These are phyloP conservation scores for Castanopsis chinensis DNA, from an alignment of 306 rosid genomes.

Conservation along the genomic window DNA sequence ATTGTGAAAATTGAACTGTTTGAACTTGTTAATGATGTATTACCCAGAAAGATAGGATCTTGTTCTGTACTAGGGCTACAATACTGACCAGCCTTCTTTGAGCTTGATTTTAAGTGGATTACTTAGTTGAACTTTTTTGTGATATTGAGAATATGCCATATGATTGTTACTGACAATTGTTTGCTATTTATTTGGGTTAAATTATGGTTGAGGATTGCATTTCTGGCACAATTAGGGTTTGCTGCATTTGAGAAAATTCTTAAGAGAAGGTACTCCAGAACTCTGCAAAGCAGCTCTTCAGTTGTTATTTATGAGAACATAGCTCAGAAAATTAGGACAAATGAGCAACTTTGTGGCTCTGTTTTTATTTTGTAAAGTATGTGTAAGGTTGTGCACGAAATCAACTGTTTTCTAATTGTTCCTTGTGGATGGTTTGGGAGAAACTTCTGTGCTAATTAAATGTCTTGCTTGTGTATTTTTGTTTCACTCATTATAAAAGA, in stretches of 20 bases:
- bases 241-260: not conserved
- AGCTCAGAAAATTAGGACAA: not conserved
- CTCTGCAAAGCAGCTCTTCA: not conserved
- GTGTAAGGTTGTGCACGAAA: not conserved
- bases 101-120: constrained; percentile 15
- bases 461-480: not conserved
- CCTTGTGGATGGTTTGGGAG: not conserved
- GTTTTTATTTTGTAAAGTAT: not conserved
- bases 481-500: not conserved
- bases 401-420: not conserved
- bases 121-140: constrained; percentile 10
- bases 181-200: constrained; percentile 12
- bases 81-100: constrained; percentile 24
- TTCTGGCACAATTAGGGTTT: constrained; percentile 3
- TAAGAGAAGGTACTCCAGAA: not conserved
- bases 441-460: not conserved
- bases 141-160: not conserved
- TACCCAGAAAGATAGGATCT: constrained; percentile 5
- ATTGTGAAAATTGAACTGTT: constrained; percentile 30
- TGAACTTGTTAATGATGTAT: constrained; percentile 9
- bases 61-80: not conserved
- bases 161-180: constrained; percentile 15
- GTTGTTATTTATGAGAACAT: not conserved
- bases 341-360: not conserved
- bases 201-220: constrained; percentile 18